Percentiles rank a stretch among this genome's conserved stretches.
Evolutionary conservation across 1,284 basidiomycete genomes (phyloP).

Genomic region (Ganoderma lingzhi): DNA sequence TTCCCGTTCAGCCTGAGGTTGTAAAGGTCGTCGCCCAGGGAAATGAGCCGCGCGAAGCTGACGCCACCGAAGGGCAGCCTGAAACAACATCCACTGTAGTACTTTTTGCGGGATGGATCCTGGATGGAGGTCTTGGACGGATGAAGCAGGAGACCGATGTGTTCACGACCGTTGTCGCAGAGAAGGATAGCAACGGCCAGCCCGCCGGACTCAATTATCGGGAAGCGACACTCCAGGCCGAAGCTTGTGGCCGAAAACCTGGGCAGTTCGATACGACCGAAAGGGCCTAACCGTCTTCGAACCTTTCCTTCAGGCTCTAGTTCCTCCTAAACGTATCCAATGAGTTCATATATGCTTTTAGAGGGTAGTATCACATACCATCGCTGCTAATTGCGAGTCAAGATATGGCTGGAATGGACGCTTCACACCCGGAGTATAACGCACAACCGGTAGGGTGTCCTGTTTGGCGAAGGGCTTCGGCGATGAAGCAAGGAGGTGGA

Average conservation of each 20-base stretch:
- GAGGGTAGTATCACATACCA: background rate
- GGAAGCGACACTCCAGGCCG: constrained; percentile 11
- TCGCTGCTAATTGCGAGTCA: background rate
- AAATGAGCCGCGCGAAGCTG: background rate
- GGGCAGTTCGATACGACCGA: constrained; percentile 4
- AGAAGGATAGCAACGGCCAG: constrained; percentile 12
- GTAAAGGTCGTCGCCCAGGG: constrained; percentile 15
- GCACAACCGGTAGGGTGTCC: background rate
- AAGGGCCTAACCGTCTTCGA: constrained; percentile 3
- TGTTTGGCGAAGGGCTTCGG: background rate
- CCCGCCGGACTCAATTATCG: constrained; percentile 1
- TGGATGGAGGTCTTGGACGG: background rate
- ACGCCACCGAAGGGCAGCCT: background rate
- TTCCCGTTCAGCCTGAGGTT: constrained; percentile 9
- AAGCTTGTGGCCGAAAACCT: constrained; percentile 1
- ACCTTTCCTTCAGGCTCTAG: background rate
- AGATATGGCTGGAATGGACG: constrained; percentile 4
- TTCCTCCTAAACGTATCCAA: background rate
- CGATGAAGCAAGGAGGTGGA: background rate
- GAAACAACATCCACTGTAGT: background rate
- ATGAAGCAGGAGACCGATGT: constrained; percentile 16
- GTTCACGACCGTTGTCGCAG: background rate
- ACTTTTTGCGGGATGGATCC: background rate
- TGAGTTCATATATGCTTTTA: background rate
- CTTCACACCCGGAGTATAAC: background rate